A percentile compares a stretch with the other conserved stretches of the same genome.
These are phyloP conservation scores for Limnomonas spitsbergensis DNA, from an alignment of 139 green algal genomes.

Conservation along the genomic window DNA sequence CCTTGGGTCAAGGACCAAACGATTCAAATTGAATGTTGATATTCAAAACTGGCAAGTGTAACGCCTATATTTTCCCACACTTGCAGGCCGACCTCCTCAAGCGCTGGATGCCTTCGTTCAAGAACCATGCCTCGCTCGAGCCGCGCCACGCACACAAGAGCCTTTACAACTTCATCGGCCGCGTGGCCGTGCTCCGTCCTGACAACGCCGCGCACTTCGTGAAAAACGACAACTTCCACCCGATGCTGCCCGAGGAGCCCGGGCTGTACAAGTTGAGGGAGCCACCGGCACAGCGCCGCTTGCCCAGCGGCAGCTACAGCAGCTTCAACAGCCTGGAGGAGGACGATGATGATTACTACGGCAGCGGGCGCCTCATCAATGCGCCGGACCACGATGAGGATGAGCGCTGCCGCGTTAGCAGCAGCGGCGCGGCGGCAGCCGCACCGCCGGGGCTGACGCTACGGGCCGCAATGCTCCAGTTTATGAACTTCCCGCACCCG, in stretches of 20 bases:
- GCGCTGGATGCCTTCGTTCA: slow-evolving; percentile 62
- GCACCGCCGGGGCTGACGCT: slow-evolving; percentile 27
- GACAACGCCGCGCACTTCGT: slow-evolving; percentile 8
- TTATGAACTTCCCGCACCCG: slow-evolving; percentile 91
- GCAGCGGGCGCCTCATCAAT: not conserved
- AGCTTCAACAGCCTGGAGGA: not conserved
- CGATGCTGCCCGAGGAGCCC: slow-evolving; percentile 74
- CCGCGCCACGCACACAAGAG: slow-evolving; percentile 32
- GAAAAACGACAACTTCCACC: slow-evolving; percentile 61
- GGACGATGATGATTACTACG: not conserved
- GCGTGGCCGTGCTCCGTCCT: slow-evolving; percentile 69
- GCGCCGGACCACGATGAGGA: not conserved
- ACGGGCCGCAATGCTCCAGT: slow-evolving; percentile 61
- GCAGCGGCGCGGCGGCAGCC: not conserved
- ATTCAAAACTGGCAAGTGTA: no score
- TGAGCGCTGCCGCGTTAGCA: not conserved
- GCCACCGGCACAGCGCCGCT: not conserved
- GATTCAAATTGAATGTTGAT: no score
- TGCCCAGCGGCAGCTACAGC: not conserved
- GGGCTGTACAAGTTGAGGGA: slow-evolving; percentile 70
- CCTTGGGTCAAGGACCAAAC: slow-evolving; percentile 74
- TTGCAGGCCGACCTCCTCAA: slow-evolving; percentile 44
- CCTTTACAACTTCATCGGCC: slow-evolving; percentile 89
- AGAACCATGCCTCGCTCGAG: slow-evolving; percentile 69
- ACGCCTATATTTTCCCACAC: not conserved